phyloP scores from a whole-genome alignment of 2,329 filamentous ascomycete species.

The Emergomyces africanus region DNA sequence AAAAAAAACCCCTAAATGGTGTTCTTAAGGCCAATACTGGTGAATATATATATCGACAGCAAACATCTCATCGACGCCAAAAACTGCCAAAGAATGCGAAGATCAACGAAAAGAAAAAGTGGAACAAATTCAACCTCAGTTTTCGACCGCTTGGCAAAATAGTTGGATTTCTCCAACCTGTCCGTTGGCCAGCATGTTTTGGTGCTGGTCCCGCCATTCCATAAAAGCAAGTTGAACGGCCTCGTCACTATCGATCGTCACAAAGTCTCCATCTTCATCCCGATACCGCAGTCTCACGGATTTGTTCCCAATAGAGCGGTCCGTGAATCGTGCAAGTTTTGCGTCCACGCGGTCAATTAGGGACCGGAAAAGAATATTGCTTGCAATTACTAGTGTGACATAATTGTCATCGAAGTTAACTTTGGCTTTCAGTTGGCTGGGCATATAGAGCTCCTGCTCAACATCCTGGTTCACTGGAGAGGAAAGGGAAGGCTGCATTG shows the following conservation, averaged over 20 bases:
- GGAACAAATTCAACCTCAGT: constrained; percentile 4
- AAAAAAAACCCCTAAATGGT: no score
- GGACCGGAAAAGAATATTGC: constrained; percentile 88
- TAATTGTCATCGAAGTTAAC: constrained; percentile 88
- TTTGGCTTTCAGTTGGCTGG: constrained; percentile 84
- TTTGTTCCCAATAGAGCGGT: constrained; percentile 67
- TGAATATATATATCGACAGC: constrained; percentile 14
- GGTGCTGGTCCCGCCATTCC: constrained; percentile 74
- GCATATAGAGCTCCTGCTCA: constrained; percentile 34
- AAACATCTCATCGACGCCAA: constrained; percentile 12
- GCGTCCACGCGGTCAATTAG: constrained; percentile 92
- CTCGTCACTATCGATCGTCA: constrained; percentile 89
- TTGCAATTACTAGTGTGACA: constrained; percentile 88
- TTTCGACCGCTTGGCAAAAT: constrained; percentile 52
- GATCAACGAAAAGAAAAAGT: constrained; percentile 7
- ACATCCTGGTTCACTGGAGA: constrained; percentile 23
- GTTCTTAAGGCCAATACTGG: constrained; percentile 17
- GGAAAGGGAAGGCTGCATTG: constrained; percentile 12
- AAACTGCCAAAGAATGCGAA: constrained; percentile 16
- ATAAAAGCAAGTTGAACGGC: constrained; percentile 93
- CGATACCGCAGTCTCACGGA: constrained; percentile 79
- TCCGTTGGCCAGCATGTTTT: constrained; percentile 47
- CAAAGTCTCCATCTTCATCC: constrained; percentile 84
- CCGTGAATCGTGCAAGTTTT: constrained; percentile 78
- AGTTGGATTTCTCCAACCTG: constrained; percentile 83